Conservation (phyloP, 164 flowering plant species). For the Magnolia changhungtana region DNA sequence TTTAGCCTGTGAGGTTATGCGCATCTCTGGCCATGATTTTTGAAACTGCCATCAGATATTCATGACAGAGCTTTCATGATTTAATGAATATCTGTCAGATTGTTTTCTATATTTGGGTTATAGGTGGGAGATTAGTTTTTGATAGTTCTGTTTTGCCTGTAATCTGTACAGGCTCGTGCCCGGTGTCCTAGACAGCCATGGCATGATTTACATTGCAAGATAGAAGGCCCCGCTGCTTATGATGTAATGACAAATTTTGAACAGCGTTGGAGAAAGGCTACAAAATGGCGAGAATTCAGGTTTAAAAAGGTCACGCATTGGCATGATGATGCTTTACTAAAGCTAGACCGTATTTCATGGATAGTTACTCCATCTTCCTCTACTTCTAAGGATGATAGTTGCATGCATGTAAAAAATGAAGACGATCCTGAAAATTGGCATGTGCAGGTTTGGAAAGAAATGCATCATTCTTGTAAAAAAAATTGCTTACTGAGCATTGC, state of each 20-base stretch:
- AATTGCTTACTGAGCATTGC: neutral
- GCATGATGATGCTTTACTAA: slow-evolving; percentile 74
- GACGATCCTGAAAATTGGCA: slow-evolving; percentile 53
- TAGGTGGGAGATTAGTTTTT: neutral
- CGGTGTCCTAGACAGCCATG: slow-evolving; percentile 77
- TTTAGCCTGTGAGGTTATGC: neutral
- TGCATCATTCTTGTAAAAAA: neutral
- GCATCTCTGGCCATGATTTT: neutral
- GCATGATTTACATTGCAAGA: slow-evolving; percentile 82
- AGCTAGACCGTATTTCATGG: slow-evolving; percentile 75
- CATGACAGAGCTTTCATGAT: neutral
- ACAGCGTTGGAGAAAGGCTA: slow-evolving; percentile 73
- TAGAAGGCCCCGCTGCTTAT: slow-evolving; percentile 86
- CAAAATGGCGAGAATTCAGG: slow-evolving; percentile 57
- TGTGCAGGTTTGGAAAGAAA: slow-evolving; percentile 41
- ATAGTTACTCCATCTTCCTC: slow-evolving; percentile 45
- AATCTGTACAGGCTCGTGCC: slow-evolving; percentile 27
- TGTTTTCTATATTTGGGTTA: too few relatives aligned
- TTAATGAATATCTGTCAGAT: neutral
- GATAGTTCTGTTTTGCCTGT: slow-evolving; percentile 11
- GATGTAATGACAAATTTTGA: slow-evolving; percentile 71
- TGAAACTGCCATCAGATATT: neutral
- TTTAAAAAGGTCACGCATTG: slow-evolving; percentile 51
- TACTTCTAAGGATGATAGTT: slow-evolving; percentile 28
- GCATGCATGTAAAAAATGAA: slow-evolving; percentile 28